These are phyloP conservation scores for Xylaria digitata DNA, from an alignment of 2,329 filamentous ascomycete genomes.

Conservation along the genomic window DNA sequence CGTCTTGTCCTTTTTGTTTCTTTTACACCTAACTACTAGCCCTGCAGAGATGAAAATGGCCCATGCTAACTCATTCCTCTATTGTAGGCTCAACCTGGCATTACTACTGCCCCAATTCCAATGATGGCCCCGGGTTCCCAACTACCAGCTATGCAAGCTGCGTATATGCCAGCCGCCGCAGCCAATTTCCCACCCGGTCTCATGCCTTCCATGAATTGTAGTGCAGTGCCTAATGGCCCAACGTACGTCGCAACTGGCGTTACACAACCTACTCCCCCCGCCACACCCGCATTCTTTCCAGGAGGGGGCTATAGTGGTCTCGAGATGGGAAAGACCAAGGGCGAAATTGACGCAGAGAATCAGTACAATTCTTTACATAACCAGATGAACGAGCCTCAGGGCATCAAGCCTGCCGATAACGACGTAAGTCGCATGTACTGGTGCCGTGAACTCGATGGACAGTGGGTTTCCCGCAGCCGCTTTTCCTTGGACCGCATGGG, in stretches of 20 bases:
- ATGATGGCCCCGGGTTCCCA: slow-evolving; percentile 39
- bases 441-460: slow-evolving; percentile 69
- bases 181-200: slow-evolving; percentile 24
- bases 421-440: slow-evolving; percentile 71
- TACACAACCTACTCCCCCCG: slow-evolving; percentile 27
- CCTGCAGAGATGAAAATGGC: slow-evolving; percentile 5
- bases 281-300: slow-evolving; percentile 21
- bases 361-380: slow-evolving; percentile 62
- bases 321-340: slow-evolving; percentile 60
- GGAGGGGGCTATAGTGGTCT: slow-evolving; percentile 29
- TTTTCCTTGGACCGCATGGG: slow-evolving; percentile 69
- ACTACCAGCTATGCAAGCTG: slow-evolving; percentile 34
- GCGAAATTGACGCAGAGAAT: slow-evolving; percentile 61
- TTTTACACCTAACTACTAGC: background rate
- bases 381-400: slow-evolving; percentile 67
- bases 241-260: slow-evolving; percentile 22
- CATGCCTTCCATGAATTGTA: slow-evolving; percentile 28
- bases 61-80: slow-evolving; percentile 41
- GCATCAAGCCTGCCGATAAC: slow-evolving; percentile 71
- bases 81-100: slow-evolving; percentile 41
- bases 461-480: slow-evolving; percentile 69
- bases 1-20: background rate
- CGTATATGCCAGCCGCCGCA: slow-evolving; percentile 13
- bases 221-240: slow-evolving; percentile 13
- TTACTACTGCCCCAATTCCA: slow-evolving; percentile 42